Percentiles rank a stretch among this genome's conserved stretches.
Evolutionary conservation across 2,329 filamentous ascomycete genomes (phyloP).

Genomic region (Alternaria solani): DNA sequence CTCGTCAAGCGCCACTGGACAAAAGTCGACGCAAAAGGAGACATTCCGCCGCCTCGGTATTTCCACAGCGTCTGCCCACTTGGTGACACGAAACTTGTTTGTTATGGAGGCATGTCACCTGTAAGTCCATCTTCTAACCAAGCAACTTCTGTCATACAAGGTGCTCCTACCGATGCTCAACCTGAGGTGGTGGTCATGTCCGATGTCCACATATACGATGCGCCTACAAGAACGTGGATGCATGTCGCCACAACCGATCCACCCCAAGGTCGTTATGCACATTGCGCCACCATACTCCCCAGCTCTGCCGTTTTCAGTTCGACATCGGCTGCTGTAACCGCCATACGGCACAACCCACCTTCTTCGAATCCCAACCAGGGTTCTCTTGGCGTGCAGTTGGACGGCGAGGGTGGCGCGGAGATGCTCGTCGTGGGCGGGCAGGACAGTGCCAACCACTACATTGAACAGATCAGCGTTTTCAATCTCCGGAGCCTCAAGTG

Average conservation of each 20-base stretch:
- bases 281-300: slow-evolving; percentile 91
- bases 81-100: slow-evolving; percentile 95
- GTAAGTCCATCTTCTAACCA: slow-evolving; percentile 58
- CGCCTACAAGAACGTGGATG: slow-evolving; percentile 82
- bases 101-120: slow-evolving; percentile 98
- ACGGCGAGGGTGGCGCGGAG: slow-evolving; percentile 90
- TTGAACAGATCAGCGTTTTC: slow-evolving; percentile 98
- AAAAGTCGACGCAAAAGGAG: slow-evolving; percentile 82
- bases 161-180: slow-evolving; percentile 66
- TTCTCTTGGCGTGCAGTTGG: slow-evolving; percentile 84
- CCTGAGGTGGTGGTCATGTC: slow-evolving; percentile 97
- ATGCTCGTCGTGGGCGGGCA: slow-evolving; percentile 98
- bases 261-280: slow-evolving; percentile 93
- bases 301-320: slow-evolving; percentile 90
- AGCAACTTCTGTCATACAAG: slow-evolving; percentile 47
- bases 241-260: slow-evolving; percentile 80
- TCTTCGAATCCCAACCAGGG: slow-evolving; percentile 86
- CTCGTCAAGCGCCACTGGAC: slow-evolving; percentile 92
- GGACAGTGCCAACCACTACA: slow-evolving; percentile 97
- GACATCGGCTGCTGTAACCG: slow-evolving; percentile 80
- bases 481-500: slow-evolving; percentile 94
- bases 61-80: slow-evolving; percentile 96
- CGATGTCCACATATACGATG: slow-evolving; percentile 95
- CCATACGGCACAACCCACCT: slow-evolving; percentile 87
- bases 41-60: slow-evolving; percentile 89